These are phyloP conservation scores for Beta vulgaris DNA, from an alignment of 148 eudicot genomes.

Conservation along the genomic window DNA sequence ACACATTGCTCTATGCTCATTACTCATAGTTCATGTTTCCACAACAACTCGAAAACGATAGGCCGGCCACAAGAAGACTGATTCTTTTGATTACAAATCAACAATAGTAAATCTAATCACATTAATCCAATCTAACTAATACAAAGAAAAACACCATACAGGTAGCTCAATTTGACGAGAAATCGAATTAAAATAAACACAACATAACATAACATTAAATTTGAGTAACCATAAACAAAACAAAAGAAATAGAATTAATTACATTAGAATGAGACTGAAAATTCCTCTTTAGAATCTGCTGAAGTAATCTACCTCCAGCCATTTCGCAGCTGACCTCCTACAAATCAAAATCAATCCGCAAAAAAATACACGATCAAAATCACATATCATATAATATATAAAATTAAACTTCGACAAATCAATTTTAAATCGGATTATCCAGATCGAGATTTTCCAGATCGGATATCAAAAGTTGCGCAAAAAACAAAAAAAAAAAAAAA, in stretches of 20 bases:
- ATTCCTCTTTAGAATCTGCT: conserved; percentile 52
- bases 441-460: conserved; percentile 5
- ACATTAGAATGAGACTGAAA: conserved; percentile 50
- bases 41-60: too few species aligned
- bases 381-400: background rate
- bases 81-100: background rate
- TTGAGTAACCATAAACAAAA: background rate
- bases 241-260: conserved; percentile 22
- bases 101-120: background rate
- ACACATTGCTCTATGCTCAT: background rate
- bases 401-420: background rate
- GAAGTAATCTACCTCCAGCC: conserved; percentile 69
- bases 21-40: too few species aligned
- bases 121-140: background rate
- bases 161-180: background rate
- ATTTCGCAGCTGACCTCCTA: conserved; percentile 36
- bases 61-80: background rate
- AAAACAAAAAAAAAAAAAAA: background rate
- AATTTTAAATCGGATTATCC: background rate
- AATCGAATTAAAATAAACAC: background rate
- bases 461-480: background rate
- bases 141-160: background rate
- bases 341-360: background rate
- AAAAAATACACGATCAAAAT: background rate
- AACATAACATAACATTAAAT: background rate